Evolutionary conservation across 192 early-diverging fungal genomes (phyloP).

Genomic region (Obelidium mucronatum): DNA sequence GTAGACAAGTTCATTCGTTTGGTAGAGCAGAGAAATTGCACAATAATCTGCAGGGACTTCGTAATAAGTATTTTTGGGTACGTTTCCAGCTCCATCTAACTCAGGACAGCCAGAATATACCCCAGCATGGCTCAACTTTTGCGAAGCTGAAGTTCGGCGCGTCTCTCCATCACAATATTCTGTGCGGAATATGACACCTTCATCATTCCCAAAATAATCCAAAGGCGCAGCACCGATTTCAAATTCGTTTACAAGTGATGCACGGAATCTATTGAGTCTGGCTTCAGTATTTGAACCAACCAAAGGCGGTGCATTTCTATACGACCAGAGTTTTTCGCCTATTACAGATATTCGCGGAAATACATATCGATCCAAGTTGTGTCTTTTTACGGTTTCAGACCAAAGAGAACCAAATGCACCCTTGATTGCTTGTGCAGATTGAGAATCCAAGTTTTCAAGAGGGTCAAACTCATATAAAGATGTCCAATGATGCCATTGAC

Average conservation of each 20-base stretch:
- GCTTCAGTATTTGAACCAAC: not conserved
- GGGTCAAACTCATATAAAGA: conserved; percentile 40
- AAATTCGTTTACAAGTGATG: conserved; percentile 17
- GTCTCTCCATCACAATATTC: conserved; percentile 14
- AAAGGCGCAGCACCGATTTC: conserved; percentile 16
- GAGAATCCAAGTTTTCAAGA: not conserved
- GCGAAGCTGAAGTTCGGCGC: too few relatives aligned
- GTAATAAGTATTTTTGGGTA: not conserved
- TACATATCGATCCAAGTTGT: conserved; percentile 16
- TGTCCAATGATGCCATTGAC: conserved; percentile 37
- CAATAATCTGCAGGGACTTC: conserved; percentile 7
- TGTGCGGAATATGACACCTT: conserved; percentile 2
- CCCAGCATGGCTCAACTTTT: too few relatives aligned
- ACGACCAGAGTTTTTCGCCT: conserved; percentile 39
- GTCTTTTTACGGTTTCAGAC: conserved; percentile 24
- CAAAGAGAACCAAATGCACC: conserved; percentile 38
- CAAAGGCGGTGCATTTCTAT: not conserved
- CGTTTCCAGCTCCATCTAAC: not conserved
- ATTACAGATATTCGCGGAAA: conserved; percentile 31
- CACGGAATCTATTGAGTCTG: conserved; percentile 19
- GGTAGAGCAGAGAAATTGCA: not conserved
- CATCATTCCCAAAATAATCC: conserved; percentile 11
- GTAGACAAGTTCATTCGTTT: not conserved
- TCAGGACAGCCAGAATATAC: not conserved
- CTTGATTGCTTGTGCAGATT: not conserved